Conservation (phyloP, 768 basidiomycete genomes). For the Boletus speciosus region DNA sequence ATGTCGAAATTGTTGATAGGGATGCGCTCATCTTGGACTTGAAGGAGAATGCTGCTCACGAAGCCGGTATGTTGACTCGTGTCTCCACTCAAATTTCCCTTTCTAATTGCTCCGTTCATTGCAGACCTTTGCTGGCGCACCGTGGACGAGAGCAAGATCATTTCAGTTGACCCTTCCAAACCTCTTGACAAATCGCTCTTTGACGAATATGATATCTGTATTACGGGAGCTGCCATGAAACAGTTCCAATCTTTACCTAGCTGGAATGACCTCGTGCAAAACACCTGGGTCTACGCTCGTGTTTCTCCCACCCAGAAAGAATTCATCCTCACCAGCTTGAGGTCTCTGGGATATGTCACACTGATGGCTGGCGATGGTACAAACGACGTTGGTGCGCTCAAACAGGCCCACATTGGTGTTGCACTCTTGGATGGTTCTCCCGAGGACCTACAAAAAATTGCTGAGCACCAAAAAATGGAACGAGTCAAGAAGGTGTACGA, state of each 20-base stretch:
- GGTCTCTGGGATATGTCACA: slow-evolving; percentile 84
- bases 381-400: slow-evolving; percentile 97
- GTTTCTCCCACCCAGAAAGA: slow-evolving; percentile 97
- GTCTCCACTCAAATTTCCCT: neutral
- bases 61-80: slow-evolving; percentile 52
- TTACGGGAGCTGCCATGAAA: slow-evolving; percentile 91
- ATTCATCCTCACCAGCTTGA: slow-evolving; percentile 86
- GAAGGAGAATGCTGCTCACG: slow-evolving; percentile 71
- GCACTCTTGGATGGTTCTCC: slow-evolving; percentile 87
- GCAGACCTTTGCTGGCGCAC: slow-evolving; percentile 89
- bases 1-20: slow-evolving; percentile 96
- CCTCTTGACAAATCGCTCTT: slow-evolving; percentile 79
- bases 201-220: slow-evolving; percentile 89
- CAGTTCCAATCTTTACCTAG: slow-evolving; percentile 69
- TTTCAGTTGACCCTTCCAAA: slow-evolving; percentile 76
- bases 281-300: slow-evolving; percentile 98
- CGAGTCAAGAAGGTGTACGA: slow-evolving; percentile 97
- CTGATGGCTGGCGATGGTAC: slow-evolving; percentile 99
- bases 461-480: slow-evolving; percentile 86
- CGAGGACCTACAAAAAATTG: slow-evolving; percentile 90
- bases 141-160: slow-evolving; percentile 87
- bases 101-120: neutral
- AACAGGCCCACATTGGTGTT: slow-evolving; percentile 96
- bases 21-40: slow-evolving; percentile 91
- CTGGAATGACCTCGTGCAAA: slow-evolving; percentile 84